Percentiles rank a stretch among this genome's conserved stretches.
Conservation (phyloP, 2,329 filamentous ascomycete genomes). For the Xylaria sp. region DNA sequence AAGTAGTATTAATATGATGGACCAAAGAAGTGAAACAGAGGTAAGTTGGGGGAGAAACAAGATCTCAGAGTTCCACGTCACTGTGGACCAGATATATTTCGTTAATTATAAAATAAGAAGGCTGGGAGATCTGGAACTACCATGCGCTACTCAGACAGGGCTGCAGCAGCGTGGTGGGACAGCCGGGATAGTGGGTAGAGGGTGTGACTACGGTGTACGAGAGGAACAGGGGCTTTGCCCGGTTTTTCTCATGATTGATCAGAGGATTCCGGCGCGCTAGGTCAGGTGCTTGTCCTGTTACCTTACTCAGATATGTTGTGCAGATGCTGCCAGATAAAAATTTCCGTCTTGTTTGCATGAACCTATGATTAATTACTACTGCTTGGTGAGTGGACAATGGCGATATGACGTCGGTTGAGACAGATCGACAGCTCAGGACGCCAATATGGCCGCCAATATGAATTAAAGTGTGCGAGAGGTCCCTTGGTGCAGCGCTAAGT, state of each 20-base stretch:
- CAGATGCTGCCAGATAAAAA: too few species aligned
- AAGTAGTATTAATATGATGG: not conserved
- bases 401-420: not conserved
- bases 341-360: too few species aligned
- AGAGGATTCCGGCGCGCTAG: not conserved
- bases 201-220: not conserved
- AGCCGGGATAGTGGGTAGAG: not conserved
- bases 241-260: not conserved
- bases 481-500: not conserved
- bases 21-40: not conserved
- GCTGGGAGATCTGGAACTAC: constrained; percentile 11
- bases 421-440: not conserved
- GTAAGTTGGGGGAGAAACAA: not conserved
- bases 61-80: not conserved
- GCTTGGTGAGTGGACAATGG: too few species aligned
- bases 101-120: constrained; percentile 19
- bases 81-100: constrained; percentile 3
- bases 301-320: too few species aligned
- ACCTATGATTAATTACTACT: too few species aligned
- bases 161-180: constrained; percentile 14
- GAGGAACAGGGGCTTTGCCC: constrained; percentile 10
- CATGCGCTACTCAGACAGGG: constrained; percentile 22
- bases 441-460: too few species aligned
- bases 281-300: not conserved
- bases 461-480: not conserved